Percentiles rank a stretch among this genome's conserved stretches.
Evolutionary conservation across 1,139 yeast species (phyloP).

Genomic region (Kurtzmaniella natalensis): DNA sequence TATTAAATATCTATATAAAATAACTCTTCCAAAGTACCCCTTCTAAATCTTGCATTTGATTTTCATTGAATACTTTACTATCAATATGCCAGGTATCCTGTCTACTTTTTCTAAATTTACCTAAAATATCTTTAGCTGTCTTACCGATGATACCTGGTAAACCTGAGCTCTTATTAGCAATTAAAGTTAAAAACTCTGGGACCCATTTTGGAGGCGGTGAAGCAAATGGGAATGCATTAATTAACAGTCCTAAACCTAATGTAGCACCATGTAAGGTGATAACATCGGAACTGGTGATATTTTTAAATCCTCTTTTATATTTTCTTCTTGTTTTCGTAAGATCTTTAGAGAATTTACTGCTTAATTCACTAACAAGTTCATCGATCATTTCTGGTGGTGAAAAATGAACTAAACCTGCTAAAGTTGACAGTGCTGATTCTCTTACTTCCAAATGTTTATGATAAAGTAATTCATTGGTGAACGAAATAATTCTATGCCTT

Average conservation of each 20-base stretch:
- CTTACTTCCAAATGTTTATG: constrained; percentile 75
- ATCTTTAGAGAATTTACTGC: constrained; percentile 20
- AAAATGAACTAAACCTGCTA: constrained; percentile 80
- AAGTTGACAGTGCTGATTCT: constrained; percentile 67
- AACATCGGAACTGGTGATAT: constrained; percentile 35
- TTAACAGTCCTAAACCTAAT: constrained; percentile 82
- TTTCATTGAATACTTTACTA: constrained; percentile 66
- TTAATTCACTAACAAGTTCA: constrained; percentile 22
- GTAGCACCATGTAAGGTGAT: constrained; percentile 78
- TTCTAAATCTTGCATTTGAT: constrained; percentile 85
- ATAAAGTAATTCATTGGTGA: constrained; percentile 52
- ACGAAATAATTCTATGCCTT: constrained; percentile 45
- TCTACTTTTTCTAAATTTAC: constrained; percentile 85
- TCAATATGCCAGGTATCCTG: constrained; percentile 98
- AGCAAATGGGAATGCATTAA: constrained; percentile 84
- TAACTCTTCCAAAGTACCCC: constrained; percentile 94
- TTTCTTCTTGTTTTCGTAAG: constrained; percentile 30
- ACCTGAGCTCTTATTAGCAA: constrained; percentile 68
- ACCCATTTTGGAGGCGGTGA: constrained; percentile 95
- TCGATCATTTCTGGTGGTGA: constrained; percentile 58
- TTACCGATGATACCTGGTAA: constrained; percentile 77
- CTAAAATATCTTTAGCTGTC: constrained; percentile 76
- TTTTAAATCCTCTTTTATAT: constrained; percentile 23
- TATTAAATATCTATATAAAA: constrained; percentile 51
- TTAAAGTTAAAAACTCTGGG: constrained; percentile 63